Evolutionary conservation across 192 early-diverging fungal genomes (phyloP).

Genomic region (Spizellomyces sp.): DNA sequence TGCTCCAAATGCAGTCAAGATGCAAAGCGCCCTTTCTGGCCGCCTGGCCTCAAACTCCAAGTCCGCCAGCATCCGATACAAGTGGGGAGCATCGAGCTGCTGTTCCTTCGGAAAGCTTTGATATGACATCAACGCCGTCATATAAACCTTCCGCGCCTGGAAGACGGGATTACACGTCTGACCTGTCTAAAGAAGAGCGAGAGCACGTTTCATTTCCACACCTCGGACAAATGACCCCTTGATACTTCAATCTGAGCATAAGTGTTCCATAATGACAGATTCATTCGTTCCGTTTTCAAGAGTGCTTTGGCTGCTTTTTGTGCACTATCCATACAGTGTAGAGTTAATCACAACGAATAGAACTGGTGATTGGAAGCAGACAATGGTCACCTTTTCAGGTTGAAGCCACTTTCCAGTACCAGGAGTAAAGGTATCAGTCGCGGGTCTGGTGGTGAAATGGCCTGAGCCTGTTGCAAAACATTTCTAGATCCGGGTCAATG

Average conservation of each 20-base stretch:
- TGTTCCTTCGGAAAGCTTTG: slow-evolving; percentile 27
- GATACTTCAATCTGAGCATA: slow-evolving; percentile 40
- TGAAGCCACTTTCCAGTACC: slow-evolving; percentile 29
- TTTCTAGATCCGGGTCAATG: slow-evolving; percentile 7
- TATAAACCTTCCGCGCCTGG: slow-evolving; percentile 48
- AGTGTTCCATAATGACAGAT: slow-evolving; percentile 43
- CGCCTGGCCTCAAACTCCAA: not conserved
- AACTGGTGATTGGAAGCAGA: not conserved
- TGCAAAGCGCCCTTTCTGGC: slow-evolving; percentile 10
- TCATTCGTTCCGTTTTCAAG: slow-evolving; percentile 44
- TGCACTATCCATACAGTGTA: slow-evolving; percentile 16
- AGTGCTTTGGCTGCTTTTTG: slow-evolving; percentile 38
- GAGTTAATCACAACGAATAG: no score
- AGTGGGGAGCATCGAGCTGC: slow-evolving; percentile 27
- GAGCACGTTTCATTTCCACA: not conserved
- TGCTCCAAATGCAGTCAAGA: slow-evolving; percentile 28
- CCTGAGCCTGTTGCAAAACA: slow-evolving; percentile 15
- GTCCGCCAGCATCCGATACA: slow-evolving; percentile 34
- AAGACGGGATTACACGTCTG: not conserved
- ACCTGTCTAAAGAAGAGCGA: no score
- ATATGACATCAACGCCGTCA: slow-evolving; percentile 39
- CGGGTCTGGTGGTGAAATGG: not conserved
- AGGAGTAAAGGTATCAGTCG: slow-evolving; percentile 13
- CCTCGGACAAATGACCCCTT: slow-evolving; percentile 36
- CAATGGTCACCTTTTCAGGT: slow-evolving; percentile 8